A percentile compares a stretch with the other conserved stretches of the same genome.
These are phyloP conservation scores for Neonectria coccinea DNA, from an alignment of 2,329 filamentous ascomycete genomes.

Conservation along the genomic window DNA sequence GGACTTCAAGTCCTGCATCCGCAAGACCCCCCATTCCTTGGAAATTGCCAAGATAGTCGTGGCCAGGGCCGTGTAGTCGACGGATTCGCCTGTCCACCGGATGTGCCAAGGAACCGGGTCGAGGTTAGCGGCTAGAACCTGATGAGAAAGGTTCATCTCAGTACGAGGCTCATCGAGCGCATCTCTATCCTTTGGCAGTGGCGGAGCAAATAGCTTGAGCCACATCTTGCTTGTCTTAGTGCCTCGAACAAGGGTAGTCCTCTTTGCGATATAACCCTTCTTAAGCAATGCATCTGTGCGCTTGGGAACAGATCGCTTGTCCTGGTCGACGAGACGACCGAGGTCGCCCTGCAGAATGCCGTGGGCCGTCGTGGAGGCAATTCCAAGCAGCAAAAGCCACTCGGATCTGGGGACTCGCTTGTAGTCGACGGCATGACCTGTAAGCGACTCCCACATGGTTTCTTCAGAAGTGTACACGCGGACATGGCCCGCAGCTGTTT, in stretches of 20 bases:
- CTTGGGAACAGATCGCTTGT: conserved; percentile 72
- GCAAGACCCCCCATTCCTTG: conserved; percentile 69
- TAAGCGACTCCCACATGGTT: conserved; percentile 69
- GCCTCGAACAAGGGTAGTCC: conserved; percentile 67
- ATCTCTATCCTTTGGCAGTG: conserved; percentile 52
- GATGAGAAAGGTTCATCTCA: conserved; percentile 55
- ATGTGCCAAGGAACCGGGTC: conserved; percentile 67
- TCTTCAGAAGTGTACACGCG: conserved; percentile 64
- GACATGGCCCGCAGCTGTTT: conserved; percentile 23
- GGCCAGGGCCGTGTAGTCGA: conserved; percentile 69
- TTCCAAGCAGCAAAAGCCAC: conserved; percentile 69
- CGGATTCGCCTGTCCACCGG: conserved; percentile 68
- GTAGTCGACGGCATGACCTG: conserved; percentile 69
- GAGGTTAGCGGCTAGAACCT: conserved; percentile 58
- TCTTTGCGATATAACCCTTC: conserved; percentile 73
- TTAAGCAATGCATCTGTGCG: conserved; percentile 68
- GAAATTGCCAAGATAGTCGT: conserved; percentile 68
- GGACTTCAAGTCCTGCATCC: conserved; percentile 67
- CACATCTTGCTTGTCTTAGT: conserved; percentile 73
- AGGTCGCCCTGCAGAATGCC: conserved; percentile 73
- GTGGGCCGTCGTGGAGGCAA: conserved; percentile 64
- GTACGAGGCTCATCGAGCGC: conserved; percentile 40
- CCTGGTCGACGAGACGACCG: conserved; percentile 67
- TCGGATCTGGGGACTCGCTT: conserved; percentile 69
- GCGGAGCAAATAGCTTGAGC: conserved; percentile 66